Conservation (phyloP, 352 stramenopile genomes). For the Globisporangium echinulatum region DNA sequence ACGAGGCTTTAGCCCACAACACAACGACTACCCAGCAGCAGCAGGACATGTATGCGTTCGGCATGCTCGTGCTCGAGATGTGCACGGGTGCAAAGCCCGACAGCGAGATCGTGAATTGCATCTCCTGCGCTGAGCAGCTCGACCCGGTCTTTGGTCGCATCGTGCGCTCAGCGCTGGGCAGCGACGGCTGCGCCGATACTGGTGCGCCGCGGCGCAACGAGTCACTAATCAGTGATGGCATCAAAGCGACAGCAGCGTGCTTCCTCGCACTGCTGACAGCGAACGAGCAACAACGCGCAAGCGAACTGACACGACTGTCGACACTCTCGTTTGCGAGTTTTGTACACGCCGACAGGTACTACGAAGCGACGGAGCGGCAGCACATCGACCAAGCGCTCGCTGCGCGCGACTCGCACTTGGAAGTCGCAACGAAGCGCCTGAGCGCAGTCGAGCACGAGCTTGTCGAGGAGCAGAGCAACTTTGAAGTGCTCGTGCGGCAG, state of each 20-base stretch:
- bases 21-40: not conserved
- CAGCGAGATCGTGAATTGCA: conserved; percentile 41
- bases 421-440: conserved; percentile 47
- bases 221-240: not conserved
- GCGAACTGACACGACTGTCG: conserved; percentile 6
- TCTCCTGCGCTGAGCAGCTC: conserved; percentile 35
- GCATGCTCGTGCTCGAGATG: conserved; percentile 67
- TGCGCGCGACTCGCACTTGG: conserved; percentile 20
- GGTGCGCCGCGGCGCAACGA: not conserved
- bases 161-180: conserved; percentile 20
- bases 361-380: conserved; percentile 16
- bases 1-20: not conserved
- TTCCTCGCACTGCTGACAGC: conserved; percentile 21
- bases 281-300: conserved; percentile 17
- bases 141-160: conserved; percentile 38
- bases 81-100: conserved; percentile 46
- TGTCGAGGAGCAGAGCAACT: conserved; percentile 64
- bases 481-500: conserved; percentile 52
- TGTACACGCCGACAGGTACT: conserved; percentile 46
- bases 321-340: conserved; percentile 33
- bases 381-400: conserved; percentile 20
- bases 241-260: conserved; percentile 4
- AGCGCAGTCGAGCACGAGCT: conserved; percentile 55
- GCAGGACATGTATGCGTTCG: conserved; percentile 61
- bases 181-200: conserved; percentile 3